These are phyloP conservation scores for Kwoniella mangroviensis DNA, from an alignment of 768 basidiomycete species.

Conservation along the genomic window DNA sequence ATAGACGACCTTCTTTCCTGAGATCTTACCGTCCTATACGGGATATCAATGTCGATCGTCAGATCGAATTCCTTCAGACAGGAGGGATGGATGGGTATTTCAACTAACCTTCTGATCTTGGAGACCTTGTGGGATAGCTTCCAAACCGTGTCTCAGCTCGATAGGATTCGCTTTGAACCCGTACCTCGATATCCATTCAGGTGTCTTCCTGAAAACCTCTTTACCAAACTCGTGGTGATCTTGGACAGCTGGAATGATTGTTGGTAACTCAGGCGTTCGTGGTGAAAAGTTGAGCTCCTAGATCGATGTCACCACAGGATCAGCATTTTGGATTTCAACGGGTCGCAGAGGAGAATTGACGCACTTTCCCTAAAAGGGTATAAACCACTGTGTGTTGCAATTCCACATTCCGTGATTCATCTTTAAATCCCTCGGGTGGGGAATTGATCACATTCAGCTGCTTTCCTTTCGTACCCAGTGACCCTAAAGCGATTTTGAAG, in stretches of 20 bases:
- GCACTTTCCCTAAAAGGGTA: constrained; percentile 40
- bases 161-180: constrained; percentile 47
- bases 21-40: constrained; percentile 34
- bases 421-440: constrained; percentile 28
- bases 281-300: constrained; percentile 47
- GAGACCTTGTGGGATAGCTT: constrained; percentile 39
- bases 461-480: constrained; percentile 33
- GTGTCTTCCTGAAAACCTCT: constrained; percentile 17
- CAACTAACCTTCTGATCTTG: constrained; percentile 33
- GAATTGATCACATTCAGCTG: constrained; percentile 34
- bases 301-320: background rate
- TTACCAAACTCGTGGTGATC: constrained; percentile 32
- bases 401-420: constrained; percentile 31
- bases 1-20: constrained; percentile 38
- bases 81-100: too few relatives aligned
- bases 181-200: constrained; percentile 37
- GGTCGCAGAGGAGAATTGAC: constrained; percentile 15
- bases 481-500: constrained; percentile 32
- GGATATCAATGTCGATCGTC: background rate
- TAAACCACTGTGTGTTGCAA: constrained; percentile 41
- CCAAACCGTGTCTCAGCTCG: constrained; percentile 51
- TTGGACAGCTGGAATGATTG: constrained; percentile 32
- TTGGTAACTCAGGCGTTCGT: constrained; percentile 4
- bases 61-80: too few relatives aligned
- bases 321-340: background rate